Conservation (phyloP, 2,329 filamentous ascomycete genomes). For the Calonectria pauciramosa region DNA sequence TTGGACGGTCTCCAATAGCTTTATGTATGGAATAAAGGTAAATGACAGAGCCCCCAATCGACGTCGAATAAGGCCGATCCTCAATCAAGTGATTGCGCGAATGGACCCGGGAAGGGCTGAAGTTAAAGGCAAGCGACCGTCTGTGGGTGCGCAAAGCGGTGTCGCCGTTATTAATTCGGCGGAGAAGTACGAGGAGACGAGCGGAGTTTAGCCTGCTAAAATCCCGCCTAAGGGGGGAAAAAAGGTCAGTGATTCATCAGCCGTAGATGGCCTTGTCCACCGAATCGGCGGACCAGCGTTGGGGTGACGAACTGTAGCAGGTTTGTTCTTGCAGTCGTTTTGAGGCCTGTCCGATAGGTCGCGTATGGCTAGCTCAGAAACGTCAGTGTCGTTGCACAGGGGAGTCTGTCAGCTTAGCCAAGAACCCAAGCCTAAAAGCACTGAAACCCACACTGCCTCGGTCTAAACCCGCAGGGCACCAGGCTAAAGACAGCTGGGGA, state of each 20-base stretch:
- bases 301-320: background rate
- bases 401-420: background rate
- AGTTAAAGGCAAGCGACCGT: background rate
- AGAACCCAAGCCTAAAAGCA: background rate
- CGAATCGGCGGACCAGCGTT: background rate
- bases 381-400: background rate
- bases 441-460: background rate
- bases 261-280: background rate
- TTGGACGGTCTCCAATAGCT: background rate
- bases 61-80: background rate
- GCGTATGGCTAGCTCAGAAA: background rate
- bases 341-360: background rate
- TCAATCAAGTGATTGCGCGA: conserved; percentile 2
- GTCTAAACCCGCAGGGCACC: background rate
- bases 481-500: background rate
- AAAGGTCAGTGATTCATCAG: background rate
- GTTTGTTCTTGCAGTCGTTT: background rate
- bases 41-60: background rate
- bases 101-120: conserved; percentile 5
- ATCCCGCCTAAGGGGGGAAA: background rate
- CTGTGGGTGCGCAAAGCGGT: background rate
- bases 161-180: conserved; percentile 1
- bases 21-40: background rate
- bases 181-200: background rate
- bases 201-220: conserved; percentile 22